Conservation (phyloP, 371 early-diverging fungal species). For the Circinella minor region DNA sequence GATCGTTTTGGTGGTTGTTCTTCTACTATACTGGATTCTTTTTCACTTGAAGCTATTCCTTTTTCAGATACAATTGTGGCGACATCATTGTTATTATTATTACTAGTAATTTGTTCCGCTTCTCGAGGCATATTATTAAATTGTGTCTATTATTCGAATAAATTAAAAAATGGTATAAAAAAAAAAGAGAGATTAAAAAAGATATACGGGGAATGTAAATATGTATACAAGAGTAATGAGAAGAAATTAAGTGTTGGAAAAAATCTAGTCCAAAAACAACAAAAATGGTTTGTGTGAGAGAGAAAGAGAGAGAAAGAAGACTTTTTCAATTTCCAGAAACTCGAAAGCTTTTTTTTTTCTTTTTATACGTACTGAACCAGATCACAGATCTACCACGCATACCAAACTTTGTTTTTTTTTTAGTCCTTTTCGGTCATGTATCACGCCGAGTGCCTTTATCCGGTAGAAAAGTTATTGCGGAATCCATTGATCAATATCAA, state of each 20-base stretch:
- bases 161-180: no score
- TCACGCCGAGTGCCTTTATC: background rate
- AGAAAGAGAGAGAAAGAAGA: background rate
- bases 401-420: no score
- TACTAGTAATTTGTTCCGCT: background rate
- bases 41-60: background rate
- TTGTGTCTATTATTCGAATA: no score
- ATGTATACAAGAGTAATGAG: no score
- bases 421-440: background rate
- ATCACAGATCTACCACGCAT: conserved; percentile 1
- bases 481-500: background rate
- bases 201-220: no score
- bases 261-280: background rate
- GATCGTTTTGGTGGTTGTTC: background rate
- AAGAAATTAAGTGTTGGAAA: no score
- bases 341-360: background rate
- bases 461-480: conserved; percentile 4
- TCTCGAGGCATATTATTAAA: no score
- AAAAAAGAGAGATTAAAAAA: no score
- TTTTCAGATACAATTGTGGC: background rate
- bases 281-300: background rate
- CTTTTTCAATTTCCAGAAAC: background rate
- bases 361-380: background rate
- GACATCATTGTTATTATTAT: background rate
- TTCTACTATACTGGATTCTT: background rate